phyloP scores from a whole-genome alignment of 371 early-diverging fungal genomes.

The Homolaphlyctis polyrhiza region DNA sequence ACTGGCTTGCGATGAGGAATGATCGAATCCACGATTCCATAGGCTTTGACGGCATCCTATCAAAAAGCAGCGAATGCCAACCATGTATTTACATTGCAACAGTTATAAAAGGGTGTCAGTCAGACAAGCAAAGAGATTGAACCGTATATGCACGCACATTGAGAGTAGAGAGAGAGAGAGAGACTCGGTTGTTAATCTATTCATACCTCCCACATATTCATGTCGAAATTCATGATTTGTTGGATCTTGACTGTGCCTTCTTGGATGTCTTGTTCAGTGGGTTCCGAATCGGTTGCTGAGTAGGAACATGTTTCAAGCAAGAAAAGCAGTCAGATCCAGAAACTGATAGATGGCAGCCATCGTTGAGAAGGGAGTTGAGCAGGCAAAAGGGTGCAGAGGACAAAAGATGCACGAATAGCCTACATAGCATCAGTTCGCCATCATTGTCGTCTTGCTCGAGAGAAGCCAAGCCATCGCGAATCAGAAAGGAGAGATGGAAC shows the following conservation, averaged over 20 bases:
- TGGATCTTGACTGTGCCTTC: neutral
- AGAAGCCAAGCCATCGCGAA: slow-evolving; percentile 73
- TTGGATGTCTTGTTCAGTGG: neutral
- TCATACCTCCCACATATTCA: neutral
- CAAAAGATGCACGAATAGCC: too few species aligned
- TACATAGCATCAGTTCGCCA: neutral
- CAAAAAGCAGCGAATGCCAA: too few species aligned
- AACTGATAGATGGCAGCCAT: neutral
- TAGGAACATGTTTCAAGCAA: too few species aligned
- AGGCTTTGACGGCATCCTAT: neutral
- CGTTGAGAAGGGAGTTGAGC: neutral
- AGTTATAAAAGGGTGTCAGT: too few species aligned
- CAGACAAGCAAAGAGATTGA: too few species aligned
- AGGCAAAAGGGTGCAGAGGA: neutral
- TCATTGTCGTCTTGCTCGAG: slow-evolving; percentile 42
- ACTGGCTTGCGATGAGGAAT: neutral
- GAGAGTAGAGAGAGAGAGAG: too few species aligned
- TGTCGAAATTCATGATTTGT: slow-evolving; percentile 2
- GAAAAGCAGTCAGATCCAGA: neutral
- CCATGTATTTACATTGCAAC: too few species aligned
- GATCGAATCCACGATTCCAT: neutral
- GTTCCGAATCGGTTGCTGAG: neutral
- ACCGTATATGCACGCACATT: too few species aligned
- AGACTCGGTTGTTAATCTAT: too few species aligned
- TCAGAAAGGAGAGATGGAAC: slow-evolving; percentile 88